These are phyloP conservation scores for Bipolaris victoriae DNA, from an alignment of 2,329 filamentous ascomycete genomes.

Conservation along the genomic window DNA sequence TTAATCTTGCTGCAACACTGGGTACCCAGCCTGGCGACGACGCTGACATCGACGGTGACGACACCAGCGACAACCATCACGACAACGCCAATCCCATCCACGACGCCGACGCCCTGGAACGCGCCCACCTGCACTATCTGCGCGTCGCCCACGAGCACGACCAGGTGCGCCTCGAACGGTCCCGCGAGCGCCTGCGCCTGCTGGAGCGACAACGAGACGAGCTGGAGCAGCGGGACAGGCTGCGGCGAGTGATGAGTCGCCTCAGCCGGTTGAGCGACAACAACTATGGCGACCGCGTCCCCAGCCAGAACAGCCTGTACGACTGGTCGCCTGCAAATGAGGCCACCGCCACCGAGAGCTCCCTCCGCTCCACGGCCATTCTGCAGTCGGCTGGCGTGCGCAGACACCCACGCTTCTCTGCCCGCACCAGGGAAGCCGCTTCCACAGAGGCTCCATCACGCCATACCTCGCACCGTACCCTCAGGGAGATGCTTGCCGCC, in stretches of 20 bases:
- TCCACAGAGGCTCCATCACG: conserved; percentile 45
- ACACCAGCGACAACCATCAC: background rate
- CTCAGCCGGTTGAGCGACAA: conserved; percentile 53
- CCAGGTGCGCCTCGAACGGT: conserved; percentile 26
- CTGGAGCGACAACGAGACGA: conserved; percentile 46
- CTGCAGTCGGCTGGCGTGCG: conserved; percentile 46
- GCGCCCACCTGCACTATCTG: conserved; percentile 40
- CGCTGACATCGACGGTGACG: conserved; percentile 46
- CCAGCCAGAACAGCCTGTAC: conserved; percentile 62
- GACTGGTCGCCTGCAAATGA: conserved; percentile 63
- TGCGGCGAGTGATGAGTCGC: conserved; percentile 55
- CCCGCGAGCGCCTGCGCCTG: conserved; percentile 38
- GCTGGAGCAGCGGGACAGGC: conserved; percentile 48
- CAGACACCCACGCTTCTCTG: conserved; percentile 49
- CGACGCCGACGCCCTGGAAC: conserved; percentile 41
- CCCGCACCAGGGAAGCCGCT: conserved; percentile 40
- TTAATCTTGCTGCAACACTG: conserved; percentile 59
- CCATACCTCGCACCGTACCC: conserved; percentile 26
- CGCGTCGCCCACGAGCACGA: conserved; percentile 50
- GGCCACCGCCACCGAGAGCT: conserved; percentile 39
- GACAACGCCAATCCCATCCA: conserved; percentile 1
- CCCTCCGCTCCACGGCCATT: conserved; percentile 50
- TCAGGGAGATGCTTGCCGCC: conserved; percentile 36
- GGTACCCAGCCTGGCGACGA: conserved; percentile 43
- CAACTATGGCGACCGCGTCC: conserved; percentile 60